phyloP scores from a whole-genome alignment of 306 rosid genomes.

The Amphicarpaea edgeworthii region DNA sequence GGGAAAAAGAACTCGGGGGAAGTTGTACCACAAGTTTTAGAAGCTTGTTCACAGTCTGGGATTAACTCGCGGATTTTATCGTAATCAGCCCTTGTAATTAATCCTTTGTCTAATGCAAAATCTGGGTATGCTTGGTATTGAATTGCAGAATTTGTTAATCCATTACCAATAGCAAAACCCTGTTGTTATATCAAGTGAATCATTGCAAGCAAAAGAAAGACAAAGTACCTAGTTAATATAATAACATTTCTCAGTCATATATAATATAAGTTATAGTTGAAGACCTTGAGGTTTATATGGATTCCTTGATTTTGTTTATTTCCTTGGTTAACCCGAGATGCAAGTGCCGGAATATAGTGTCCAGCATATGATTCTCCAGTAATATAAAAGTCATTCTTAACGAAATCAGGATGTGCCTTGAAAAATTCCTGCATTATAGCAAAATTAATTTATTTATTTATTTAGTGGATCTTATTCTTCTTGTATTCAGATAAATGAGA shows the following conservation, averaged over 20 bases:
- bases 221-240: no score
- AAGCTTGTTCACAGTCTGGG: constrained; percentile 61
- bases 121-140: constrained; percentile 82
- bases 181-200: constrained; percentile 42
- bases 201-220: neutral
- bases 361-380: constrained; percentile 98
- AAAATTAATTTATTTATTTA: no score
- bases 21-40: constrained; percentile 65
- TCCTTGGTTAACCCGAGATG: constrained; percentile 78
- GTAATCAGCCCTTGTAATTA: constrained; percentile 59
- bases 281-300: constrained; percentile 75
- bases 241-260: no score
- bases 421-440: constrained; percentile 68
- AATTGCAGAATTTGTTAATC: constrained; percentile 76
- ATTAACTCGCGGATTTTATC: constrained; percentile 50
- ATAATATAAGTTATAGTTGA: neutral
- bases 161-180: constrained; percentile 96
- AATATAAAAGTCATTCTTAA: constrained; percentile 80
- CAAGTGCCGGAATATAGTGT: constrained; percentile 91
- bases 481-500: neutral
- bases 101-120: constrained; percentile 66
- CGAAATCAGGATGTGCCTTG: constrained; percentile 62
- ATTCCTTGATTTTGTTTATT: constrained; percentile 75
- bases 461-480: neutral
- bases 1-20: no score